Evolutionary conservation across 1,139 yeast genomes (phyloP).

Genomic region (Debaryomyces sp.): DNA sequence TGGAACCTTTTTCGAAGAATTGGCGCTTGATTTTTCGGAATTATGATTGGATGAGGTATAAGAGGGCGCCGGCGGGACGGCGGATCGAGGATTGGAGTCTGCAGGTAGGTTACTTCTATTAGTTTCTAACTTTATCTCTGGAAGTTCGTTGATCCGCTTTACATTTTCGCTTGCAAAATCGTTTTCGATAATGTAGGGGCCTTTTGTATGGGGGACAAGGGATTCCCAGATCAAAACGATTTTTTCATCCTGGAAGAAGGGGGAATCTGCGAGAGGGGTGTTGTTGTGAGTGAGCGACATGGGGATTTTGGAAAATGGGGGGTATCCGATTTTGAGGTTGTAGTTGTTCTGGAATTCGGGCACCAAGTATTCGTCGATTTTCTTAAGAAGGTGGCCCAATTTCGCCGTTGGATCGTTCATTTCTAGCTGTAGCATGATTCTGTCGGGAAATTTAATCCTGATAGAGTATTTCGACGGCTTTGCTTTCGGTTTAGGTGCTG

Average conservation of each 20-base stretch:
- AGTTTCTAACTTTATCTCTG: slow-evolving; percentile 41
- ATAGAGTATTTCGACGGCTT: slow-evolving; percentile 35
- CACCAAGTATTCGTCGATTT: slow-evolving; percentile 37
- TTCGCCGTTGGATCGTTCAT: slow-evolving; percentile 42
- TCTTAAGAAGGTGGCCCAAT: slow-evolving; percentile 45
- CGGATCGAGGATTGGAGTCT: slow-evolving; percentile 6
- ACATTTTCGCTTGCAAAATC: slow-evolving; percentile 15
- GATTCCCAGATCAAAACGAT: slow-evolving; percentile 42
- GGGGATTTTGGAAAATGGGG: slow-evolving; percentile 46
- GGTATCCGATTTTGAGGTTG: slow-evolving; percentile 38
- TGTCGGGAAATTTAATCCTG: slow-evolving; percentile 58
- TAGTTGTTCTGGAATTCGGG: slow-evolving; percentile 40
- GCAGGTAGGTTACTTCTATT: slow-evolving; percentile 32
- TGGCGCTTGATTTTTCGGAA: slow-evolving; percentile 11
- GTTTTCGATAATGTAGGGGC: slow-evolving; percentile 23
- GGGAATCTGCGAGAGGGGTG: slow-evolving; percentile 33
- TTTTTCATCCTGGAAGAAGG: slow-evolving; percentile 35
- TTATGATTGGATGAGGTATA: neutral
- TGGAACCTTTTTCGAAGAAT: slow-evolving; percentile 20
- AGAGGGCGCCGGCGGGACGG: neutral
- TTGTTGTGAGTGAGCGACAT: slow-evolving; percentile 35
- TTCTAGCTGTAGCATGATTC: slow-evolving; percentile 49
- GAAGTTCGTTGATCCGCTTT: slow-evolving; percentile 36
- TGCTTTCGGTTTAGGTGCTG: slow-evolving; percentile 7
- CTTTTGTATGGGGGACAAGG: slow-evolving; percentile 15